These are phyloP conservation scores for Aspergillus carbonarius DNA, from an alignment of 2,329 filamentous ascomycete species.

Conservation along the genomic window DNA sequence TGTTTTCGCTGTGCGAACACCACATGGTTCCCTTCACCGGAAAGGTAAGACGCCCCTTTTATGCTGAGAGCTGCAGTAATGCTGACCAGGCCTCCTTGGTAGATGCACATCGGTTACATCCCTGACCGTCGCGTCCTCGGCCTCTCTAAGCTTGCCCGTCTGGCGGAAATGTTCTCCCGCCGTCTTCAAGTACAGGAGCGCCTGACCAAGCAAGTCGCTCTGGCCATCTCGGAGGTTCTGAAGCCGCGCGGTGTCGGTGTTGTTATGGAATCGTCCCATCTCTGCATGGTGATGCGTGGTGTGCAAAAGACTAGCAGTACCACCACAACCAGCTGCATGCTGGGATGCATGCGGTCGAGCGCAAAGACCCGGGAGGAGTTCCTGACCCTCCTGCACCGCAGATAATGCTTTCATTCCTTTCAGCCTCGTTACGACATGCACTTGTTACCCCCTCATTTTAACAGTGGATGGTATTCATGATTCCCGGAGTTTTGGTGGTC, in stretches of 20 bases:
- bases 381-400: constrained; percentile 70
- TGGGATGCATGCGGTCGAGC: constrained; percentile 90
- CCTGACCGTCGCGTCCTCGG: constrained; percentile 88
- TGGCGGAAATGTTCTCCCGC: constrained; percentile 95
- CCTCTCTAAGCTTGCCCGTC: constrained; percentile 90
- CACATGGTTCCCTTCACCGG: constrained; percentile 95
- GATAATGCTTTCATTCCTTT: constrained; percentile 28
- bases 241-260: constrained; percentile 94
- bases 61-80: background rate
- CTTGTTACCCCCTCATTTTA: constrained; percentile 22
- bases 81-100: constrained; percentile 11
- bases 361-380: constrained; percentile 97
- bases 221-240: constrained; percentile 88
- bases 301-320: constrained; percentile 85
- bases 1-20: constrained; percentile 94
- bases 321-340: constrained; percentile 94
- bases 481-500: constrained; percentile 37
- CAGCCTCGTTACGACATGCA: constrained; percentile 15
- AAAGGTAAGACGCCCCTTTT: constrained; percentile 60
- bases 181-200: constrained; percentile 94
- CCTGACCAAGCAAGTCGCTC: constrained; percentile 90
- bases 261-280: constrained; percentile 93
- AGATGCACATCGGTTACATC: constrained; percentile 99
- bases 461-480: constrained; percentile 28
- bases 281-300: constrained; percentile 99